A percentile compares a stretch with the other conserved stretches of the same genome.
These are phyloP conservation scores for Clavispora fructus DNA, from an alignment of 805 yeast species.

Conservation along the genomic window DNA sequence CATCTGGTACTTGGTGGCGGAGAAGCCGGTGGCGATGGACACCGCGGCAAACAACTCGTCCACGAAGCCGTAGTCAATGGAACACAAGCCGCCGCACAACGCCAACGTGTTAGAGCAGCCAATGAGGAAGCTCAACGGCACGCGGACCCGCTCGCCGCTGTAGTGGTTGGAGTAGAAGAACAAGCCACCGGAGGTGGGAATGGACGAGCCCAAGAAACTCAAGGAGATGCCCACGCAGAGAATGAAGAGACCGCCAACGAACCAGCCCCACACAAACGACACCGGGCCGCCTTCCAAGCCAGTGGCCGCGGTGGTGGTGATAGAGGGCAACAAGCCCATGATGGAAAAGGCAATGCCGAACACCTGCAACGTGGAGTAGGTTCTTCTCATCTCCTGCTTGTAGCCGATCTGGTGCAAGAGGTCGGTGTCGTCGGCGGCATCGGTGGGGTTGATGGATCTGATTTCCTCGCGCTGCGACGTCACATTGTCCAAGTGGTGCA, in stretches of 20 bases:
- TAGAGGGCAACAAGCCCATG: slow-evolving; percentile 5
- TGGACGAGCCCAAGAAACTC: slow-evolving; percentile 8
- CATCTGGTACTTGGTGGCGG: slow-evolving; percentile 44
- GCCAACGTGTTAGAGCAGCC: slow-evolving; percentile 68
- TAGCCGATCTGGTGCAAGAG: slow-evolving; percentile 5
- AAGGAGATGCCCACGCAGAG: slow-evolving; percentile 5
- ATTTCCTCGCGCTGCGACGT: slow-evolving; percentile 3
- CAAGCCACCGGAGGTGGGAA: slow-evolving; percentile 11
- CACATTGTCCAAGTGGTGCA: slow-evolving; percentile 2
- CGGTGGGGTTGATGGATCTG: slow-evolving; percentile 2
- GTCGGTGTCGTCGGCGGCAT: slow-evolving; percentile 5
- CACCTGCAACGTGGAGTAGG: slow-evolving; percentile 3
- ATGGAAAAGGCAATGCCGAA: slow-evolving; percentile 6
- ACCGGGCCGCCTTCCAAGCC: slow-evolving; percentile 9
- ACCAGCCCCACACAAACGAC: slow-evolving; percentile 9
- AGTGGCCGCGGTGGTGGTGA: slow-evolving; percentile 4
- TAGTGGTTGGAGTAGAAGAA: slow-evolving; percentile 8
- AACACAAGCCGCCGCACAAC: slow-evolving; percentile 57
- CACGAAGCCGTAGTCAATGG: slow-evolving; percentile 65
- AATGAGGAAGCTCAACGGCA: slow-evolving; percentile 29
- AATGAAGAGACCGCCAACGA: slow-evolving; percentile 5
- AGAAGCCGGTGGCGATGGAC: slow-evolving; percentile 43
- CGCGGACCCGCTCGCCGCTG: slow-evolving; percentile 3
- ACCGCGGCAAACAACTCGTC: slow-evolving; percentile 55
- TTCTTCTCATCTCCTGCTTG: slow-evolving; percentile 4